A percentile compares a stretch with the other conserved stretches of the same genome.
phyloP scores from a whole-genome alignment of 2,329 filamentous ascomycete genomes.

The Epichloe baconii region DNA sequence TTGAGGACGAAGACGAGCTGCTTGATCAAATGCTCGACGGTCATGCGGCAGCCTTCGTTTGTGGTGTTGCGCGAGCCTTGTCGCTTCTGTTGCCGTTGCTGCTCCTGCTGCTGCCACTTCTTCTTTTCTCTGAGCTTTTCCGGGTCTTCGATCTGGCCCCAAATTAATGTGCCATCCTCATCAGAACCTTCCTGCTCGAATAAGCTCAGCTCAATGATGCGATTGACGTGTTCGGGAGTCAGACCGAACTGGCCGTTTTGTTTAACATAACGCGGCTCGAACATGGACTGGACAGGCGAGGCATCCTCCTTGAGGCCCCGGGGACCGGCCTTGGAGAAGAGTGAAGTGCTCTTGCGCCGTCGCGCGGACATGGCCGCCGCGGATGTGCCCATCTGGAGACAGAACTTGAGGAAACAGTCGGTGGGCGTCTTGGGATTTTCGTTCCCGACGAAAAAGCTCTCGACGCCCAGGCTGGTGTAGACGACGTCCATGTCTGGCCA shows the following conservation, averaged over 20 bases:
- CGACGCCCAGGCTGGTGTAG: conserved; percentile 14
- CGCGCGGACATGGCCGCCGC: conserved; percentile 7
- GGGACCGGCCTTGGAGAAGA: conserved; percentile 5
- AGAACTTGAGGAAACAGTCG: conserved; percentile 24
- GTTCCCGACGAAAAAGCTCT: conserved; percentile 23
- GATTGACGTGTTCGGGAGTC: not conserved
- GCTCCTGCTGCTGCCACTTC: not conserved
- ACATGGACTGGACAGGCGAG: conserved; percentile 21
- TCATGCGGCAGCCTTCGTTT: conserved; percentile 2
- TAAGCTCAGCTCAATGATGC: not conserved
- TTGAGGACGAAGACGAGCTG: conserved; percentile 21
- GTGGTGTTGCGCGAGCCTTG: not conserved
- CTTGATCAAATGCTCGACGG: conserved; percentile 16
- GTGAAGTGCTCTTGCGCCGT: conserved; percentile 10
- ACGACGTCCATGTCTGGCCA: conserved; percentile 30
- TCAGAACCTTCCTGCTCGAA: conserved; percentile 7
- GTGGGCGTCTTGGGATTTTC: conserved; percentile 16
- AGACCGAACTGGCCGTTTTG: not conserved
- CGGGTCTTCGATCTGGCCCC: conserved; percentile 10
- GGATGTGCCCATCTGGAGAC: conserved; percentile 24
- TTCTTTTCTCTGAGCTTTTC: conserved; percentile 7
- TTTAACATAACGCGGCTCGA: conserved; percentile 9
- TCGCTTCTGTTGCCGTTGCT: not conserved
- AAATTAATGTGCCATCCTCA: conserved; percentile 6
- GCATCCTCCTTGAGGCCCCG: conserved; percentile 18